Conservation (phyloP, 768 basidiomycete species). For the Pisolithus orientalis region DNA sequence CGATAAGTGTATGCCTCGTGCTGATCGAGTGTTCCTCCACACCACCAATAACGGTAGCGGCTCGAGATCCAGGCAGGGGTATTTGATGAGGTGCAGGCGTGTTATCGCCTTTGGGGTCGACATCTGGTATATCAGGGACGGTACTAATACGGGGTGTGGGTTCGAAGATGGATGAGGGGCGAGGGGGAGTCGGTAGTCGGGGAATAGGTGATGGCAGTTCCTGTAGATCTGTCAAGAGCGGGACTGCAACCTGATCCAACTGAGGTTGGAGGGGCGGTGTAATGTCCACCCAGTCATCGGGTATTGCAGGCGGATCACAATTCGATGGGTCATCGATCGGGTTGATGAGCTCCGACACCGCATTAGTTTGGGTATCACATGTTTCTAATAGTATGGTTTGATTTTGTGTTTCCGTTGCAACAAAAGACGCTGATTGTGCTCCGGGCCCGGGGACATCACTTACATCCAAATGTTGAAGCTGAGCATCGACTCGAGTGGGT, state of each 20-base stretch:
- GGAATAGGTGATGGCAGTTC: conserved; percentile 1
- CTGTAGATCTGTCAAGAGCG: conserved; percentile 1
- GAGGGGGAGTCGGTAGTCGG: conserved; percentile 1
- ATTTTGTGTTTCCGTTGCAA: conserved; percentile 9
- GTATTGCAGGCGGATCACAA: conserved; percentile 13
- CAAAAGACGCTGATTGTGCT: conserved; percentile 1
- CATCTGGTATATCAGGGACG: conserved; percentile 15
- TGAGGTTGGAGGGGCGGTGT: conserved; percentile 4
- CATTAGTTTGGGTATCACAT: background rate
- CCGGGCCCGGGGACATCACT: conserved; percentile 5
- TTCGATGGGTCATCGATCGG: conserved; percentile 12
- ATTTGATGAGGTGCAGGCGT: conserved; percentile 14
- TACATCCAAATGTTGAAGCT: conserved; percentile 9
- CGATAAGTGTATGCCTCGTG: conserved; percentile 5
- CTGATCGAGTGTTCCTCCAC: conserved; percentile 17
- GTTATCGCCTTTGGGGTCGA: conserved; percentile 1
- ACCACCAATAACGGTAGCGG: conserved; percentile 24
- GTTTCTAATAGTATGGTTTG: conserved; percentile 5
- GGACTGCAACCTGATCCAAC: background rate
- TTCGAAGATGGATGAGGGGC: conserved; percentile 8
- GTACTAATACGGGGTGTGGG: conserved; percentile 8
- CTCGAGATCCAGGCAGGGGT: conserved; percentile 24
- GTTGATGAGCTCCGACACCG: conserved; percentile 3
- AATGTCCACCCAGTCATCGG: conserved; percentile 28
- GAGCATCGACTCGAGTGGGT: conserved; percentile 15